Conservation (phyloP, 768 basidiomycete genomes). For the Trichaptum fuscoviolaceum region DNA sequence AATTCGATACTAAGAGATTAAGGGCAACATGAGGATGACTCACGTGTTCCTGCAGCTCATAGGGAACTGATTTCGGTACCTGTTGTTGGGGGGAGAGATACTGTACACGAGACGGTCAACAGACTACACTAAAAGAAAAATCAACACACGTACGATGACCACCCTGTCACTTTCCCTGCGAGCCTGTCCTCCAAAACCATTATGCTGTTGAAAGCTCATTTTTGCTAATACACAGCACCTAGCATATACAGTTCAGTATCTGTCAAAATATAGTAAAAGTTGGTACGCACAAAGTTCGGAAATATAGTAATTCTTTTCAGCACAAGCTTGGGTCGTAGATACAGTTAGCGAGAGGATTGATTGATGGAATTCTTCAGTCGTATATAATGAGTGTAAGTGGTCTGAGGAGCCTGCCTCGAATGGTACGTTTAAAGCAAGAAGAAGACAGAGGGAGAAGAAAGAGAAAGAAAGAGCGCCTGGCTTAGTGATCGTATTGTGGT, state of each 20-base stretch:
- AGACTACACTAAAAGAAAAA: neutral
- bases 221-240: neutral
- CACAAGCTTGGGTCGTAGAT: neutral
- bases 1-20: slow-evolving; percentile 1
- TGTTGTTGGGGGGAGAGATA: slow-evolving; percentile 29
- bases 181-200: neutral
- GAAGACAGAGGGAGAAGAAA: neutral
- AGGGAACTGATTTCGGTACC: slow-evolving; percentile 26
- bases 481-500: neutral
- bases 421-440: neutral
- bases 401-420: neutral
- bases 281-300: neutral
- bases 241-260: neutral
- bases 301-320: neutral
- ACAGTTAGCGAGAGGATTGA: neutral
- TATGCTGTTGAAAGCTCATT: neutral
- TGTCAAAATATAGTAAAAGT: neutral
- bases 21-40: slow-evolving; percentile 10
- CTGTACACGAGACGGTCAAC: slow-evolving; percentile 15
- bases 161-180: neutral
- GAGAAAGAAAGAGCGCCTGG: neutral
- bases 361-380: neutral
- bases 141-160: neutral
- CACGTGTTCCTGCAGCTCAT: slow-evolving; percentile 35
- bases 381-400: neutral